Conservation (phyloP, 148 eudicot species). For the Nepenthes gracilis region DNA sequence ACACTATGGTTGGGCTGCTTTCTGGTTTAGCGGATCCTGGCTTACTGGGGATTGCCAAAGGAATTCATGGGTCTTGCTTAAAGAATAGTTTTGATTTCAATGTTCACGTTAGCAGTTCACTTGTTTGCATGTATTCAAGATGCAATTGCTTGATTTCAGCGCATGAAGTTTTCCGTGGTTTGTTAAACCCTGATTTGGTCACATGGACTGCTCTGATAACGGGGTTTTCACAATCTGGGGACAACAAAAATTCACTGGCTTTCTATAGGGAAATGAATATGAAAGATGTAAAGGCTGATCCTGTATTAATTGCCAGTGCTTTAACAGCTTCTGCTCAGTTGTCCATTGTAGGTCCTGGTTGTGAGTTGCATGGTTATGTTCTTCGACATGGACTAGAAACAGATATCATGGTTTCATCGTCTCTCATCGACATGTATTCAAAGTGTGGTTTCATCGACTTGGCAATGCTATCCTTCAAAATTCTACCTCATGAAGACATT, state of each 20-base stretch:
- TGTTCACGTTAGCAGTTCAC: constrained; percentile 49
- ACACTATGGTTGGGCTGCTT: constrained; percentile 58
- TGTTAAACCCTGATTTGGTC: constrained; percentile 53
- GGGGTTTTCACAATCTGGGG: constrained; percentile 52
- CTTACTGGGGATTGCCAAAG: constrained; percentile 44
- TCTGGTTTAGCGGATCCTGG: constrained; percentile 26
- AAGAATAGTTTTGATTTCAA: constrained; percentile 42
- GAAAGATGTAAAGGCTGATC: constrained; percentile 45
- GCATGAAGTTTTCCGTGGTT: constrained; percentile 28
- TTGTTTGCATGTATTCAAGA: constrained; percentile 69
- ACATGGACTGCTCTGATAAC: constrained; percentile 74
- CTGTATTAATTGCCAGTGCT: constrained; percentile 46
- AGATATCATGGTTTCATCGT: constrained; percentile 48
- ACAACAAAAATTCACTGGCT: constrained; percentile 22
- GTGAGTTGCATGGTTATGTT: constrained; percentile 62
- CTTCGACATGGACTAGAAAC: constrained; percentile 48
- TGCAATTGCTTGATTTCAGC: constrained; percentile 63
- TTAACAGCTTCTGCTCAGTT: constrained; percentile 47
- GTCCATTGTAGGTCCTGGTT: constrained; percentile 38
- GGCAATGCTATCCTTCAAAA: constrained; percentile 34
- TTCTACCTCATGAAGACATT: constrained; percentile 25
- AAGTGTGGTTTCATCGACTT: constrained; percentile 65
- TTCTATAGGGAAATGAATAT: constrained; percentile 39
- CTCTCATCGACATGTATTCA: constrained; percentile 76
- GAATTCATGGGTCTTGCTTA: constrained; percentile 49